Base-by-base conservation (phyloP, 1,139 yeast species). In the Geotrichum australiense region DNA sequence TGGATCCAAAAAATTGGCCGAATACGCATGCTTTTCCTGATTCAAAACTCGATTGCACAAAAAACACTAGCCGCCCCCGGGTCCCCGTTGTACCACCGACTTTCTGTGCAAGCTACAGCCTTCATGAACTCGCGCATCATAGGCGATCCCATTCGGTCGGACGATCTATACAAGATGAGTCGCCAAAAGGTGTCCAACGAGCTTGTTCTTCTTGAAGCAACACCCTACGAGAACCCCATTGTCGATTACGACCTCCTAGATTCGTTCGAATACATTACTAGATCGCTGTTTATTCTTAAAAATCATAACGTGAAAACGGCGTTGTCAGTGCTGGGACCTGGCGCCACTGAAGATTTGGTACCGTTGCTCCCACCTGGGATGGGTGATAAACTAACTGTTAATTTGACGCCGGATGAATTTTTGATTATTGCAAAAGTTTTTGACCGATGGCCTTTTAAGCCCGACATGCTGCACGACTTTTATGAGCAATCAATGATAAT, bases 381-480 rank as follows among this genome's bases (percentile, higher is more conserved):
- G 2, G 53, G 76, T 43, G 57, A 70, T 8, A 73, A 69, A 47
- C 55, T 59, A 3, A 74, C 83, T 0, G 61, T 65, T 15, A 72
- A 73, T 2, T 62, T 87, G 45, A 65, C 76, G 0, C 56, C 66
- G 4, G 73, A 72, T 1, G 93, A 86, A 15, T 67, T 80, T 47
- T 47, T 66, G 5, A 53, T 58, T 4, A 57, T 89, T 6, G 68
- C 78, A 3, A 59, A 70, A 4, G 69, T 64, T 3, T 84, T 80
- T 56, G 71, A 69, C 35, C 57, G 64, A 18, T 89, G 97, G 97
- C 93, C 97, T 0, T 89, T 87, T 66, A 86, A 80, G 60, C 96
- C 96, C 0, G 71, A 71, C 36, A 56, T 68, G 29, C 50, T 65
- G 42, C 67, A 68, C 41, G 67, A 68, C 43, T 68, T 66, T 46